Evolutionary conservation across 2,329 filamentous ascomycete genomes (phyloP).

Genomic region (Neofusicoccum laricinum): DNA sequence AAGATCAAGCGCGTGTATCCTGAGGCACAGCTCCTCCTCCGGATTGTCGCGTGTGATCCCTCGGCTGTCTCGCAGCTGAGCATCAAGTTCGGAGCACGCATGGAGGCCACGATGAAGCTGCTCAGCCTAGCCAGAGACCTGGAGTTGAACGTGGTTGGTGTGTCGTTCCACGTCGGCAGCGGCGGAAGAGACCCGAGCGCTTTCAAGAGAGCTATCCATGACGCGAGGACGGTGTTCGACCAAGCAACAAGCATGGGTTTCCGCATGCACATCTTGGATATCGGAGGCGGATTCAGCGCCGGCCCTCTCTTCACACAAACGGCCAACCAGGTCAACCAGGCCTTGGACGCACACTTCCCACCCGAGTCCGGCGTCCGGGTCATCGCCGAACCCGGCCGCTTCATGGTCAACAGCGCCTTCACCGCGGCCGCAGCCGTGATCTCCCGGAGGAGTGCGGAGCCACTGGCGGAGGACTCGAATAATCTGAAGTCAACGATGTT

Average conservation of each 20-base stretch:
- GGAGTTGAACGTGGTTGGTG: conserved; percentile 79
- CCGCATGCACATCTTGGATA: conserved; percentile 76
- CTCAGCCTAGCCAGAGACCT: conserved; percentile 72
- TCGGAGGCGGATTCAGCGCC: conserved; percentile 91
- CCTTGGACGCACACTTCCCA: conserved; percentile 81
- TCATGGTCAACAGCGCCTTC: conserved; percentile 87
- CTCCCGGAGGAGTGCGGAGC: conserved; percentile 77
- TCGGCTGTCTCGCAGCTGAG: conserved; percentile 85
- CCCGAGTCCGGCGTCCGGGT: conserved; percentile 62
- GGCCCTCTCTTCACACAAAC: conserved; percentile 52
- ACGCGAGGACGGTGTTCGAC: conserved; percentile 80
- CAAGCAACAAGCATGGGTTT: conserved; percentile 71
- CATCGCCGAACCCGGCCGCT: conserved; percentile 89
- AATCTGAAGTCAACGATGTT: conserved; percentile 75
- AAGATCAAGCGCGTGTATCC: conserved; percentile 89
- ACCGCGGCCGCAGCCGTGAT: conserved; percentile 90
- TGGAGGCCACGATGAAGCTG: conserved; percentile 72
- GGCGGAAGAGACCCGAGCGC: conserved; percentile 84
- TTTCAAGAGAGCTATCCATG: conserved; percentile 80
- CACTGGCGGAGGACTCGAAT: conserved; percentile 54
- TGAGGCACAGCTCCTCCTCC: conserved; percentile 79
- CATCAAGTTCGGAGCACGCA: conserved; percentile 87
- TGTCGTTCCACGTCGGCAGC: conserved; percentile 93
- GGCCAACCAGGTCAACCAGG: conserved; percentile 46
- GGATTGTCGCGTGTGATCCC: conserved; percentile 89